These are phyloP conservation scores for Candida pini DNA, from an alignment of 805 yeast species.

Conservation along the genomic window DNA sequence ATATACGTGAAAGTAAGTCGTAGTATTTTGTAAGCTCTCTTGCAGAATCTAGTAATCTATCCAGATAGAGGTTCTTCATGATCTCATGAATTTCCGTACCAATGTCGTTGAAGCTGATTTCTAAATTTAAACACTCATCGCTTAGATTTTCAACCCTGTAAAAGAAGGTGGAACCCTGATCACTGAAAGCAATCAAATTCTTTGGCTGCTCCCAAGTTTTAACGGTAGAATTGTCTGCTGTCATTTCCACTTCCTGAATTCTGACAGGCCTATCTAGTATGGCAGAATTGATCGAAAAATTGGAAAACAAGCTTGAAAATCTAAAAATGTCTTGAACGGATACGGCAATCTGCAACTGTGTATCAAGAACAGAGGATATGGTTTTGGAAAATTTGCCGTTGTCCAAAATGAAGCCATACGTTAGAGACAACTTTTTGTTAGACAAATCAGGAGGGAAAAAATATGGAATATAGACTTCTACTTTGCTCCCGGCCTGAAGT, in stretches of 20 bases:
- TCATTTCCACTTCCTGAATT: constrained; percentile 35
- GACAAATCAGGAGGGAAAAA: constrained; percentile 31
- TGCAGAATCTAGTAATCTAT: constrained; percentile 4
- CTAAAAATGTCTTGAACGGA: constrained; percentile 78
- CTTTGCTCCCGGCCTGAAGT: constrained; percentile 5
- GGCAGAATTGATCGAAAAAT: constrained; percentile 63
- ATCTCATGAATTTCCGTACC: constrained; percentile 36
- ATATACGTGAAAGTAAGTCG: constrained; percentile 15
- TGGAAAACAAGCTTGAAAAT: constrained; percentile 49
- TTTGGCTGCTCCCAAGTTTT: constrained; percentile 28
- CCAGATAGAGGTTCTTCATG: constrained; percentile 18
- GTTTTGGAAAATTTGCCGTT: constrained; percentile 15
- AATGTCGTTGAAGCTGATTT: constrained; percentile 41
- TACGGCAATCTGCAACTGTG: constrained; percentile 57
- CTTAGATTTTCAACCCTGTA: constrained; percentile 40
- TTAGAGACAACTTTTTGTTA: constrained; percentile 21
- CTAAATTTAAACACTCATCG: constrained; percentile 36
- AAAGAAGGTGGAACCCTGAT: constrained; percentile 63
- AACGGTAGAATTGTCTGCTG: constrained; percentile 15
- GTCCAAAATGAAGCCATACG: constrained; percentile 17
- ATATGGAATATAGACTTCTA: constrained; percentile 24
- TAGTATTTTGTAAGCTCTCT: constrained; percentile 17
- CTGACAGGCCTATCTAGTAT: constrained; percentile 47
- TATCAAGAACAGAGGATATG: constrained; percentile 35
- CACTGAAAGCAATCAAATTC: constrained; percentile 50